phyloP scores from a whole-genome alignment of 2,329 filamentous ascomycete genomes.

The Furcasterigmium furcatum region DNA sequence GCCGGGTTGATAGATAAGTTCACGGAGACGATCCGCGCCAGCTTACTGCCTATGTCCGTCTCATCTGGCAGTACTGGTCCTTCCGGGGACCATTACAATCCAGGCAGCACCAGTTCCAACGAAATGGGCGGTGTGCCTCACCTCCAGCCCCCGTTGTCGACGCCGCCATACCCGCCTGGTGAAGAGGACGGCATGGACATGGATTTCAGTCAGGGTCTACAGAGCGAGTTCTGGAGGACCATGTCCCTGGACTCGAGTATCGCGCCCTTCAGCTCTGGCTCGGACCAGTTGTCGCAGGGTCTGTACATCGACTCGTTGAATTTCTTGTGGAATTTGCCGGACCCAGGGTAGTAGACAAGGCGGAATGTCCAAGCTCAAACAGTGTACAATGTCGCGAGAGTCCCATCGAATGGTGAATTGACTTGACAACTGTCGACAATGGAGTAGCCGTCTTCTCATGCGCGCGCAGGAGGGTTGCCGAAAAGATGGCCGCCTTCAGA shows the following conservation, averaged over 20 bases:
- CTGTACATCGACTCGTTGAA: constrained; percentile 8
- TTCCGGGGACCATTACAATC: neutral
- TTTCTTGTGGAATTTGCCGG: constrained; percentile 9
- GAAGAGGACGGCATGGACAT: neutral
- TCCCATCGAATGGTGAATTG: no score
- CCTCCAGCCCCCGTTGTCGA: neutral
- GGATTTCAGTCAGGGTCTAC: neutral
- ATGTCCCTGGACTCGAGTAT: constrained; percentile 6
- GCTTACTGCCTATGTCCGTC: neutral
- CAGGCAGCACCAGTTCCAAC: no score
- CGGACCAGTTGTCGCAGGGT: constrained; percentile 5
- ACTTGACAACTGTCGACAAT: no score
- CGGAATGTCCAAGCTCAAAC: no score
- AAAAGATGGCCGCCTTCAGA: no score
- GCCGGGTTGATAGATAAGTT: constrained; percentile 17
- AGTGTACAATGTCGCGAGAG: no score
- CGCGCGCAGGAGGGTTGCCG: no score
- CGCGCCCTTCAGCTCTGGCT: constrained; percentile 3
- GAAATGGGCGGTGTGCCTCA: no score
- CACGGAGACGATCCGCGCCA: constrained; percentile 2
- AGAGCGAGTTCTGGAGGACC: constrained; percentile 2
- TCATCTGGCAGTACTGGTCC: neutral
- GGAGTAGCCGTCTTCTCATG: no score
- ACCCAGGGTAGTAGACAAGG: neutral
- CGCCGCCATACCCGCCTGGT: neutral